These are phyloP conservation scores for Podospora conica DNA, from an alignment of 495 filamentous ascomycete species.

Conservation along the genomic window DNA sequence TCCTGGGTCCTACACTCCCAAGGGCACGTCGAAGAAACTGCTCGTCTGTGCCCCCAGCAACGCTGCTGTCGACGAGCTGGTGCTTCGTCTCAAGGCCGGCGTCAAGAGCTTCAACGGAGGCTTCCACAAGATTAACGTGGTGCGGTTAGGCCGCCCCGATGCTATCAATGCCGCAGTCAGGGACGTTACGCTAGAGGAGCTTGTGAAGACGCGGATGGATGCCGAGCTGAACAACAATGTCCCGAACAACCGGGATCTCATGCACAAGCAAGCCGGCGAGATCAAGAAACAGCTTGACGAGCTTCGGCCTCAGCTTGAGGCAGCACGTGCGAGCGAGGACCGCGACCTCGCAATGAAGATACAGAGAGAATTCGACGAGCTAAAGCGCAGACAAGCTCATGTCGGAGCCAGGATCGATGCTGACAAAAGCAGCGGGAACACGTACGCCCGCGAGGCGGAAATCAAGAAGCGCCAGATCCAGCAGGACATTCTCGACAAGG, in stretches of 20 bases:
- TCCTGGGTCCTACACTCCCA: conserved; percentile 15
- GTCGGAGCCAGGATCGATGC: conserved; percentile 78
- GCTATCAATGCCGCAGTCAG: conserved; percentile 84
- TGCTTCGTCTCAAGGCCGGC: conserved; percentile 85
- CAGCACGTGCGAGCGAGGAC: conserved; percentile 57
- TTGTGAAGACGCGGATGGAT: conserved; percentile 69
- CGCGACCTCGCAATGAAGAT: conserved; percentile 52
- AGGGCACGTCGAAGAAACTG: conserved; percentile 61
- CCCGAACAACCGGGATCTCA: conserved; percentile 60
- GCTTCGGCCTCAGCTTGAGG: conserved; percentile 62
- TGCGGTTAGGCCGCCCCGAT: conserved; percentile 88
- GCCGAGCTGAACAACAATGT: conserved; percentile 42
- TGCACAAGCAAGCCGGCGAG: conserved; percentile 75
- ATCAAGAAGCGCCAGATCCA: conserved; percentile 77
- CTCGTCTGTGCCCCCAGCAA: conserved; percentile 96
- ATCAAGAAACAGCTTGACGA: conserved; percentile 65
- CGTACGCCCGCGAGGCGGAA: conserved; percentile 69
- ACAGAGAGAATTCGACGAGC: conserved; percentile 68
- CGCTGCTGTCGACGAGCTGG: conserved; percentile 92
- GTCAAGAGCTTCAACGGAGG: conserved; percentile 72
- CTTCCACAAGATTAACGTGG: conserved; percentile 66
- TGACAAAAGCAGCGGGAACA: conserved; percentile 75
- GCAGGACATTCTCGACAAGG: conserved; percentile 81
- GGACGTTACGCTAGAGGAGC: conserved; percentile 90
- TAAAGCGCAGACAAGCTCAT: conserved; percentile 64